These are phyloP conservation scores for Hypoxylon rickii DNA, from an alignment of 495 filamentous ascomycete genomes.

Conservation along the genomic window DNA sequence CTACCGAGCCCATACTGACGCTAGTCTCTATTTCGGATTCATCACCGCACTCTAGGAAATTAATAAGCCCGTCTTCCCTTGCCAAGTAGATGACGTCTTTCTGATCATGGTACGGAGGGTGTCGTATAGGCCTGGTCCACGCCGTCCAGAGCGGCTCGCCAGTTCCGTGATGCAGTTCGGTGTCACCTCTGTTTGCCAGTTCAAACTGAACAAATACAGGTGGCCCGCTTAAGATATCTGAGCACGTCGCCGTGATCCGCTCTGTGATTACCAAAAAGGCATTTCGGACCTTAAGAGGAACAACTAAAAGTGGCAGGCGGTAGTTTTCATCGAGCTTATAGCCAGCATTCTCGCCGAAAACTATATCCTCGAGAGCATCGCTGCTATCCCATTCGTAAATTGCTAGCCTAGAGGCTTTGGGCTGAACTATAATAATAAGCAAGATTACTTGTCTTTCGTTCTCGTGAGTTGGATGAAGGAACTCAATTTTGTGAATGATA, in stretches of 20 bases:
- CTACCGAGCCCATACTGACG: slow-evolving; percentile 61
- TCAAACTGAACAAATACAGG: slow-evolving; percentile 48
- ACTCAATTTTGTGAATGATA: slow-evolving; percentile 82
- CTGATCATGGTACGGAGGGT: slow-evolving; percentile 58
- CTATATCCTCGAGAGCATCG: slow-evolving; percentile 40
- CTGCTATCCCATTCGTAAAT: slow-evolving; percentile 76
- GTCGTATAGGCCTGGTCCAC: slow-evolving; percentile 75
- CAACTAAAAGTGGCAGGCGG: slow-evolving; percentile 66
- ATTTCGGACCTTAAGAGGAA: slow-evolving; percentile 67
- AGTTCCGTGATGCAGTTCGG: slow-evolving; percentile 45
- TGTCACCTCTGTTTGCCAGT: slow-evolving; percentile 35
- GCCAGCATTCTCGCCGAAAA: slow-evolving; percentile 47
- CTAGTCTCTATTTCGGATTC: slow-evolving; percentile 52
- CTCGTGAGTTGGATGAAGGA: slow-evolving; percentile 72
- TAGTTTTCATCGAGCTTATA: slow-evolving; percentile 62
- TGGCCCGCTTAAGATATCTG: slow-evolving; percentile 57
- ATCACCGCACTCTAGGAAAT: slow-evolving; percentile 66
- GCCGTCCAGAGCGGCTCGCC: slow-evolving; percentile 55
- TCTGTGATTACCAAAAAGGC: slow-evolving; percentile 69
- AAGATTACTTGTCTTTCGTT: slow-evolving; percentile 73
- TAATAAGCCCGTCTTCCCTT: slow-evolving; percentile 77
- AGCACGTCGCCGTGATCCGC: slow-evolving; percentile 62
- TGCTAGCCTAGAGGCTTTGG: slow-evolving; percentile 63
- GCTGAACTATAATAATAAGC: slow-evolving; percentile 68
- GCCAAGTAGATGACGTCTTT: slow-evolving; percentile 78